A percentile compares a stretch with the other conserved stretches of the same genome.
Conservation (phyloP, 2,329 filamentous ascomycete genomes). For the Exophiala sp. region DNA sequence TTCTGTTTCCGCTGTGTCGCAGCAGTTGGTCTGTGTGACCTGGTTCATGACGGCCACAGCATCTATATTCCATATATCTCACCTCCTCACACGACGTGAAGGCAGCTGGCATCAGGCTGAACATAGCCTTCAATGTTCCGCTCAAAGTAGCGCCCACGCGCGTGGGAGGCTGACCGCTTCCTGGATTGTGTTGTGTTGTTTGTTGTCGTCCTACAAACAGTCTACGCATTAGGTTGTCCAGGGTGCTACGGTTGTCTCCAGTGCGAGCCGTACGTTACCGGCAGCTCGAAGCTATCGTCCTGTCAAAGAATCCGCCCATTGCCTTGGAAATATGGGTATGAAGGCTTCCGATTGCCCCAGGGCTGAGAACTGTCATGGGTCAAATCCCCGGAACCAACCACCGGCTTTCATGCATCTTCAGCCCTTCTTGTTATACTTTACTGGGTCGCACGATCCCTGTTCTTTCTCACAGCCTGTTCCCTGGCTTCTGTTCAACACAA, state of each 20-base stretch:
- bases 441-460: slow-evolving; percentile 4
- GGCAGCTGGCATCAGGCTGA: neutral
- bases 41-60: neutral
- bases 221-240: neutral
- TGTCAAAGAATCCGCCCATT: neutral
- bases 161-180: neutral
- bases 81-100: neutral
- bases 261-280: neutral
- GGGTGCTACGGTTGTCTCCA: neutral
- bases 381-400: neutral
- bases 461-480: slow-evolving; percentile 11
- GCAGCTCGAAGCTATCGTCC: neutral
- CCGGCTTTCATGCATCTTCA: neutral
- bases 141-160: neutral
- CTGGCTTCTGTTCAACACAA: slow-evolving; percentile 21
- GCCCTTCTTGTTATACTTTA: slow-evolving; percentile 11
- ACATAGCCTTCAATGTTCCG: neutral
- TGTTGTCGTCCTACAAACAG: neutral
- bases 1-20: neutral
- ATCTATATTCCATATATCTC: neutral
- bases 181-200: neutral
- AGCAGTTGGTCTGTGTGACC: neutral
- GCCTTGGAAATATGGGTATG: neutral
- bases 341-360: neutral
- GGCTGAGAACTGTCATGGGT: neutral